These are phyloP conservation scores for Candida anglica DNA, from an alignment of 805 yeast species.

Conservation along the genomic window DNA sequence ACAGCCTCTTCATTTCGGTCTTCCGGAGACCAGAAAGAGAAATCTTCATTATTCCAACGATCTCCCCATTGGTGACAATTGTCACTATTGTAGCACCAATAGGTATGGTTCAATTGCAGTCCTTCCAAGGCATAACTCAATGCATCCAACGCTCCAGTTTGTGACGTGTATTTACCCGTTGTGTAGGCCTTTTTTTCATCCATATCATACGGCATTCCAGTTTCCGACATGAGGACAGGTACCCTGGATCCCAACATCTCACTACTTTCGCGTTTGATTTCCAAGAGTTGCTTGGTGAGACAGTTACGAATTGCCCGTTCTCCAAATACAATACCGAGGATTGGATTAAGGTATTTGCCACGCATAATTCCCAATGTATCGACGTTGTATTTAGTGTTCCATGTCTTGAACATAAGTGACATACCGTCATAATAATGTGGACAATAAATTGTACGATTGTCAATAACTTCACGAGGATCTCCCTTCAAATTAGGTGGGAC, in stretches of 20 bases:
- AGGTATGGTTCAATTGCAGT: constrained; percentile 64
- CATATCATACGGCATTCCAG: constrained; percentile 98
- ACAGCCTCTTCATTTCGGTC: constrained; percentile 35
- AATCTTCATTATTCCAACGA: constrained; percentile 89
- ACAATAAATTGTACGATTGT: constrained; percentile 63
- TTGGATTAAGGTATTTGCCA: constrained; percentile 68
- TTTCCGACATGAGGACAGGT: constrained; percentile 83
- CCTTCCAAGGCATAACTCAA: constrained; percentile 75
- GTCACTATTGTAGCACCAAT: constrained; percentile 78
- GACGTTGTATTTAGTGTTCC: constrained; percentile 81
- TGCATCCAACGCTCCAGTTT: constrained; percentile 82
- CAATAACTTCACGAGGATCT: constrained; percentile 46
- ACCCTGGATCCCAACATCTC: constrained; percentile 61
- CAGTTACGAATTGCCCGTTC: constrained; percentile 74
- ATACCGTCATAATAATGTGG: constrained; percentile 96
- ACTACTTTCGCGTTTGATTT: constrained; percentile 61
- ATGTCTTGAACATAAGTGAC: constrained; percentile 85
- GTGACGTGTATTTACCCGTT: constrained; percentile 66
- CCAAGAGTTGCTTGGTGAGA: constrained; percentile 62
- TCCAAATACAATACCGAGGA: constrained; percentile 75
- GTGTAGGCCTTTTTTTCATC: constrained; percentile 69
- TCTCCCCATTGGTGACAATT: constrained; percentile 89
- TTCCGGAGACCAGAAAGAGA: constrained; percentile 78
- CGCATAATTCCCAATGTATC: constrained; percentile 88
- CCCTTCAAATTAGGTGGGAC: constrained; percentile 65